These are phyloP conservation scores for Testicularia cyperi DNA, from an alignment of 1,284 basidiomycete species.

Conservation along the genomic window DNA sequence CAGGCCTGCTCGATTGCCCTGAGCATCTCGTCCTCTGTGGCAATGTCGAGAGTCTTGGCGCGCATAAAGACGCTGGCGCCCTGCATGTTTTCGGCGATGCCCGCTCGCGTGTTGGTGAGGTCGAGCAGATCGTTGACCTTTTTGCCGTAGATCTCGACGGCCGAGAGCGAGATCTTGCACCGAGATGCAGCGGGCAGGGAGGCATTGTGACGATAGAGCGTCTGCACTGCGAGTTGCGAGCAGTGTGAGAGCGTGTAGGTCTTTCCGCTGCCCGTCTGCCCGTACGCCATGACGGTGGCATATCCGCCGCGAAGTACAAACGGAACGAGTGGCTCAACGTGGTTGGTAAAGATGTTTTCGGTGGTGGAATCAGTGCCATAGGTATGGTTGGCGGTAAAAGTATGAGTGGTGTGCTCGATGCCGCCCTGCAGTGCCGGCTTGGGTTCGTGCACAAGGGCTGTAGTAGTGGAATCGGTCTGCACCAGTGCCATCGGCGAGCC, in stretches of 20 bases:
- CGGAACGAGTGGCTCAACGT: constrained; percentile 10
- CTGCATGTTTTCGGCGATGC: constrained; percentile 15
- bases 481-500: no score
- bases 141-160: constrained; percentile 25
- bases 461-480: no score
- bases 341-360: background rate
- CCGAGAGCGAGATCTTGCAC: constrained; percentile 2
- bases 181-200: background rate
- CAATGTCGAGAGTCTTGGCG: constrained; percentile 3
- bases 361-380: constrained; percentile 7
- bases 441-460: constrained; percentile 8
- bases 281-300: constrained; percentile 23
- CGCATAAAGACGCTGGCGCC: constrained; percentile 7
- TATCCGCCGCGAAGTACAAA: constrained; percentile 17
- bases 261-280: constrained; percentile 22
- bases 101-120: background rate
- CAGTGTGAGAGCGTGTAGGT: constrained; percentile 10
- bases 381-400: constrained; percentile 7
- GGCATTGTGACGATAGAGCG: constrained; percentile 2
- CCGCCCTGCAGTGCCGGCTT: constrained; percentile 1
- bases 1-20: constrained; percentile 7
- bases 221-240: constrained; percentile 5
- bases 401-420: constrained; percentile 3
- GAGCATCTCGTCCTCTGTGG: constrained; percentile 1
- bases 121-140: constrained; percentile 26